Evolutionary conservation across 148 eudicot genomes (phyloP), one percentile per base, ranked within the genome.

Genomic region (Silene conica): DNA sequence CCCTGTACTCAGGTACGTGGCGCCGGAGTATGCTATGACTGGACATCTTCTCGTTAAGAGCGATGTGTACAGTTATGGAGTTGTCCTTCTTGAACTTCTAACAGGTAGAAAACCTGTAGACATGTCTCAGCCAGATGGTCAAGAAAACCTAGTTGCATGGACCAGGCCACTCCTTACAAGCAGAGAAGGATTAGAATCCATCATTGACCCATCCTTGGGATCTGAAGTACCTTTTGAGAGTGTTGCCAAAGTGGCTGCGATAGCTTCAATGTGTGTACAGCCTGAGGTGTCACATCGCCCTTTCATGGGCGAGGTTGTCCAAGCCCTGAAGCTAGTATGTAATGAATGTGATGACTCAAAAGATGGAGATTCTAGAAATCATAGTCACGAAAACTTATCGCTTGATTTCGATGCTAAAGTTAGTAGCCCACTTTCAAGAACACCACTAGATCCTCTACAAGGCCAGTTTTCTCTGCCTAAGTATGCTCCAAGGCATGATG

Each of bases 1-100:
- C 19, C 34, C 62, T 13, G 18, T 66, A 25, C 41, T 58, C 89
- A 94, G 98, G 84, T 94, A 94, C 34, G 97, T 94, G 61, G 98
- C 98, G 80, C 98, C 98, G 7, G 98, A 94, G 82, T 94, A 94
- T 73, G 98, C 98, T 20, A 94, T 94, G 98, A 94, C 98, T 1
- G 97, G 98, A 57, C 98, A 91, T 81, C 97, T 94, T 74, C 97
- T 94, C 5, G 98, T 92, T 52, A 94, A 94, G 81, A 94, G 98
- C 55, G 98, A 94, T 62, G 98, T 94, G 23, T 94, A 94, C 70
- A 94, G 98, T 80, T 94, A 92, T 63, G 98, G 98, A 38, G 98
- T 94, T 28, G 97, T 94, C 79, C 93, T 94, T 48, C 97, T 94
- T 4, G 98, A 94, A 89, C 98, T 94, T 50, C 76, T 94, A 71